Evolutionary conservation across 2,329 filamentous ascomycete species (phyloP).

Genomic region (Cadophora gregata): DNA sequence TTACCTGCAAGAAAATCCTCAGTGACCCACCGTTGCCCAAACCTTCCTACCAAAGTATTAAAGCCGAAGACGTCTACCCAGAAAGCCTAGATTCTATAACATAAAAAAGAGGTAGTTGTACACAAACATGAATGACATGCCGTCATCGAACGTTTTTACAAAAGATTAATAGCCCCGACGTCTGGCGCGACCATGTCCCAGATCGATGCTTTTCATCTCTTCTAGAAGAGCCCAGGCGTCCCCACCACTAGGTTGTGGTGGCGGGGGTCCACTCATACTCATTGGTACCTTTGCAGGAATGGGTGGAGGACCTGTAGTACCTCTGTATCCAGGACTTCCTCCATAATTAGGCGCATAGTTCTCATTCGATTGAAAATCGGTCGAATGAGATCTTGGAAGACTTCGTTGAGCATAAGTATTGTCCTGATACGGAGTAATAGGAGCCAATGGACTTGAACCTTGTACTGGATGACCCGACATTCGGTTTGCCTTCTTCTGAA

Average conservation of each 20-base stretch:
- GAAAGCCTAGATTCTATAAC: constrained; percentile 22
- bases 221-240: constrained; percentile 66
- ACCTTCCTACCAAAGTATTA: constrained; percentile 21
- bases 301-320: constrained; percentile 55
- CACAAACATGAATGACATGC: constrained; percentile 24
- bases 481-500: constrained; percentile 64
- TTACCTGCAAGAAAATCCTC: constrained; percentile 9
- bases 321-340: constrained; percentile 42
- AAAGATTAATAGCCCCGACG: constrained; percentile 35
- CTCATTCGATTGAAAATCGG: constrained; percentile 39
- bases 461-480: constrained; percentile 39
- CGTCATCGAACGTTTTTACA: constrained; percentile 15
- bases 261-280: constrained; percentile 51
- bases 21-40: constrained; percentile 2
- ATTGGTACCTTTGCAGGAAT: constrained; percentile 75
- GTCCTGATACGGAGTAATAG: constrained; percentile 42
- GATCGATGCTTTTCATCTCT: constrained; percentile 72
- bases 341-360: constrained; percentile 41
- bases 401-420: constrained; percentile 37
- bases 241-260: constrained; percentile 45
- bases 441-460: constrained; percentile 41
- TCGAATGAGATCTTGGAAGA: constrained; percentile 38
- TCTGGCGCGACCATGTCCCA: constrained; percentile 60
- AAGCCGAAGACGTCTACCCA: constrained; percentile 15
- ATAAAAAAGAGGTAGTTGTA: constrained; percentile 22